A percentile compares a stretch with the other conserved stretches of the same genome.
Evolutionary conservation across 2,329 filamentous ascomycete species (phyloP).

Genomic region (Aspergillus uvarum): DNA sequence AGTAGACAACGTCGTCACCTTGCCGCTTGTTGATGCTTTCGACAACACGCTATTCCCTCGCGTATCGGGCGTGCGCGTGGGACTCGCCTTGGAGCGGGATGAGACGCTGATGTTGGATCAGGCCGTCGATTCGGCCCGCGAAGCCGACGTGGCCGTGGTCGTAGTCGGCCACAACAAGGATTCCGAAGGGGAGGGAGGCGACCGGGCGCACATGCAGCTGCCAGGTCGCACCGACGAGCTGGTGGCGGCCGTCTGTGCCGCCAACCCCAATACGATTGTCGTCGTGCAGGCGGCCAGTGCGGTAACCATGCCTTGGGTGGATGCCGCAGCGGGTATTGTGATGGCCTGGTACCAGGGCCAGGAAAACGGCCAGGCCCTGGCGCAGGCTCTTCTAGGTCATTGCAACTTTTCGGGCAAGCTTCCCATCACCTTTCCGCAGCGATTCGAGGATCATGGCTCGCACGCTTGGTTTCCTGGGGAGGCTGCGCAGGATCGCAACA

Average conservation of each 20-base stretch:
- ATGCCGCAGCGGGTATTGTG: constrained; percentile 63
- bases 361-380: constrained; percentile 67
- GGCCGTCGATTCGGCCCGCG: constrained; percentile 8
- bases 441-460: constrained; percentile 65
- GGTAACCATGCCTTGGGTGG: constrained; percentile 59
- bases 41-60: constrained; percentile 4
- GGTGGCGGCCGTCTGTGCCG: constrained; percentile 10
- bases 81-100: neutral
- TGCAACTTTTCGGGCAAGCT: constrained; percentile 68
- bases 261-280: constrained; percentile 13
- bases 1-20: constrained; percentile 1
- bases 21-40: neutral
- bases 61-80: neutral
- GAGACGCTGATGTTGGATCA: neutral
- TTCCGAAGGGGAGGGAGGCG: constrained; percentile 16
- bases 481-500: constrained; percentile 56
- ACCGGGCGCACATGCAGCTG: constrained; percentile 14
- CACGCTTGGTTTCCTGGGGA: constrained; percentile 73
- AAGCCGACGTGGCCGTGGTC: constrained; percentile 10
- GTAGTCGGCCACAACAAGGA: constrained; percentile 14
- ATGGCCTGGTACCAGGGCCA: constrained; percentile 72
- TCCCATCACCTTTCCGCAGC: constrained; percentile 61
- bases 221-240: constrained; percentile 11
- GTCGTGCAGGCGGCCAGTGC: constrained; percentile 12
- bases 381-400: constrained; percentile 64